Evolutionary conservation across 371 early-diverging fungal genomes (phyloP), one percentile per base, ranked within the genome.

Genomic region (Mortierella sp.): DNA sequence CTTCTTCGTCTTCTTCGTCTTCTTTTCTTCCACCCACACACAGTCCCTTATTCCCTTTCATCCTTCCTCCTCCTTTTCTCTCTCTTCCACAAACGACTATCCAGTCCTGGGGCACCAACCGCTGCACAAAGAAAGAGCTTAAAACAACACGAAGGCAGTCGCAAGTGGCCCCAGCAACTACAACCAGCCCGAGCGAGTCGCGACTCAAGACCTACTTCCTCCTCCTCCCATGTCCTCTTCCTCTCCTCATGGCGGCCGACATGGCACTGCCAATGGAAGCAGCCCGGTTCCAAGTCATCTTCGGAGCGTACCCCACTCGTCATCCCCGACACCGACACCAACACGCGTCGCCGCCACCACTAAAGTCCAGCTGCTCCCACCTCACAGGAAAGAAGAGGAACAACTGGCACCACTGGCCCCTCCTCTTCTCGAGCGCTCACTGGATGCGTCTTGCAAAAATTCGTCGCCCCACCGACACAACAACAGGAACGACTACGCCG

Each of bases 361-460:
- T 6, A 70, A 1, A 14, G 31, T 5, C 14, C 72, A 24, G 40
- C 76, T 10, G 19, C 64, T 19, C 46, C 59, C 0, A 0, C 64
- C 19, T 16, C 34, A 64, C 64, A 59, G 61, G 61, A 59, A 13
- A 31, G 21, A 16, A 21, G 61, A 59, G 13, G 59, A 59, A 5
- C 13, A 59, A 31, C 59, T 14, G 16, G 28, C 57, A 28, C 0
- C 57, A 28, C 0, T 57, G 14, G 57, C 28, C 31, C 31, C 31
- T 64, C 8, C 37, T 6, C 37, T 16, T 11, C 53, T 37, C 40
- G 55, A 21, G 69, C 64, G n/a, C 48, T 59, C 72, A 79, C 51
- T 79, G 75, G 75, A 69, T 61, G 59, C n/a, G 76, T 76, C 76
- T 73, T 59, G 69, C 73, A 76, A 53, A 50, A 43, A 24, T 54